Percentiles rank a stretch among this genome's conserved stretches.
Evolutionary conservation across 352 stramenopile species (phyloP).

Genomic region (Pythium dissotocum): DNA sequence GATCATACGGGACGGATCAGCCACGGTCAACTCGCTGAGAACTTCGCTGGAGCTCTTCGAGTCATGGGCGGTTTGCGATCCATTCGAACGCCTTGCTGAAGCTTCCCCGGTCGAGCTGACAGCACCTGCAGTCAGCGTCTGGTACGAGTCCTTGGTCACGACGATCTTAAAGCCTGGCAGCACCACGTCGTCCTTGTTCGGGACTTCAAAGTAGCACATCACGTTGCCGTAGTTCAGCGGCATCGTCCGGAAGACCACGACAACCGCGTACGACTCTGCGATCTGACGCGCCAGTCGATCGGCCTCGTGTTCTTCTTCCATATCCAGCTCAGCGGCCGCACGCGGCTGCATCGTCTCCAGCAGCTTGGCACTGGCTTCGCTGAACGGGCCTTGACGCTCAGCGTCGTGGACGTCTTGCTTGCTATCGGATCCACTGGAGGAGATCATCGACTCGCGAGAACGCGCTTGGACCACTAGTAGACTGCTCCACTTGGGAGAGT

Average conservation of each 20-base stretch:
- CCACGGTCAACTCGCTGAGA: constrained; percentile 50
- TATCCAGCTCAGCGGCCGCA: constrained; percentile 24
- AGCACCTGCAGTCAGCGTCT: constrained; percentile 4
- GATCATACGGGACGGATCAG: constrained; percentile 64
- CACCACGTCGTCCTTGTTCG: constrained; percentile 34
- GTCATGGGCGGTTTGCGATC: constrained; percentile 2
- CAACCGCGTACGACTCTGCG: constrained; percentile 58
- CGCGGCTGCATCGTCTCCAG: constrained; percentile 46
- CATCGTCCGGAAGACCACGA: constrained; percentile 71
- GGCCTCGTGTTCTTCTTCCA: constrained; percentile 73
- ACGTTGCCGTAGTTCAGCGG: constrained; percentile 71
- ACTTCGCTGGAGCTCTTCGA: constrained; percentile 47
- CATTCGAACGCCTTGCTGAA: background rate
- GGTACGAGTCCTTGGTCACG: constrained; percentile 43
- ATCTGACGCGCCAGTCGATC: constrained; percentile 69
- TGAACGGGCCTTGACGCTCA: constrained; percentile 59
- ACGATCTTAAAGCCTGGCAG: constrained; percentile 86
- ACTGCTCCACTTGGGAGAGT: constrained; percentile 83
- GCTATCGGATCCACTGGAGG: constrained; percentile 12
- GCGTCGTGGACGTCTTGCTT: constrained; percentile 33
- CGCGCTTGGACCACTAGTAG: constrained; percentile 55
- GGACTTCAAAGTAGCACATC: constrained; percentile 72
- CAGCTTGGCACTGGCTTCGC: constrained; percentile 42
- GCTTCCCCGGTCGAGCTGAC: background rate
- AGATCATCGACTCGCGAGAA: constrained; percentile 27